phyloP scores from a whole-genome alignment of 495 filamentous ascomycete species.

The Penicillium psychrofluorescens region DNA sequence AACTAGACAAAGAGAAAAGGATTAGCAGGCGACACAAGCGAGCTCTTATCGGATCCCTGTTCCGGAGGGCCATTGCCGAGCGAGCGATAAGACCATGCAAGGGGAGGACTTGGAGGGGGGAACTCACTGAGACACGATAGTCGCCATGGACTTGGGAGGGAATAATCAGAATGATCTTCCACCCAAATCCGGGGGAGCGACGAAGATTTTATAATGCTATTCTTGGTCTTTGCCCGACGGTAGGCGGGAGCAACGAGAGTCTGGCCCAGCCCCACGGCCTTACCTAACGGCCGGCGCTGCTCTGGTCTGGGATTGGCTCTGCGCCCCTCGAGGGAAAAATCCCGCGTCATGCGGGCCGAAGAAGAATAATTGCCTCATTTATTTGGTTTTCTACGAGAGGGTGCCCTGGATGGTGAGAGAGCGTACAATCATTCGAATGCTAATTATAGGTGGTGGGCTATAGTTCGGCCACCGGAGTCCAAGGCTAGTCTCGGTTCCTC shows the following conservation, averaged over 20 bases:
- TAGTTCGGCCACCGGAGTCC: slow-evolving; percentile 14
- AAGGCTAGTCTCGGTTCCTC: not conserved
- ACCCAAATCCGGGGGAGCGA: slow-evolving; percentile 21
- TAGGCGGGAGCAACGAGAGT: slow-evolving; percentile 19
- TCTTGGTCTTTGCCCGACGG: not conserved
- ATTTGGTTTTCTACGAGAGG: not conserved
- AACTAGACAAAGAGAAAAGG: not conserved
- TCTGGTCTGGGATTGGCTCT: slow-evolving; percentile 15
- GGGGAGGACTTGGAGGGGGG: not conserved
- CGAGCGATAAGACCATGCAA: slow-evolving; percentile 6
- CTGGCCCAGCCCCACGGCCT: too few relatives aligned
- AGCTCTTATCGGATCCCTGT: not conserved
- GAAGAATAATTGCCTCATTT: slow-evolving; percentile 19
- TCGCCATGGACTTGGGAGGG: slow-evolving; percentile 10
- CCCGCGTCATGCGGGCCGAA: slow-evolving; percentile 28
- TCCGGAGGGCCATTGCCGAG: not conserved
- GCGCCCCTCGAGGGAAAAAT: slow-evolving; percentile 19
- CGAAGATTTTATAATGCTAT: slow-evolving; percentile 10
- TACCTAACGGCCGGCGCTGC: not conserved
- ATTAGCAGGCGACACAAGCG: not conserved
- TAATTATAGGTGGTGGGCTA: not conserved
- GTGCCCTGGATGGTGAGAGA: too few relatives aligned
- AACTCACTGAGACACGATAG: slow-evolving; percentile 10
- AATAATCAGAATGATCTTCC: not conserved
- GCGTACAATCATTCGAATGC: too few relatives aligned